Evolutionary conservation across 1,284 basidiomycete genomes (phyloP), one percentile per base, ranked within the genome.

Genomic region (Ustilago tritici): DNA sequence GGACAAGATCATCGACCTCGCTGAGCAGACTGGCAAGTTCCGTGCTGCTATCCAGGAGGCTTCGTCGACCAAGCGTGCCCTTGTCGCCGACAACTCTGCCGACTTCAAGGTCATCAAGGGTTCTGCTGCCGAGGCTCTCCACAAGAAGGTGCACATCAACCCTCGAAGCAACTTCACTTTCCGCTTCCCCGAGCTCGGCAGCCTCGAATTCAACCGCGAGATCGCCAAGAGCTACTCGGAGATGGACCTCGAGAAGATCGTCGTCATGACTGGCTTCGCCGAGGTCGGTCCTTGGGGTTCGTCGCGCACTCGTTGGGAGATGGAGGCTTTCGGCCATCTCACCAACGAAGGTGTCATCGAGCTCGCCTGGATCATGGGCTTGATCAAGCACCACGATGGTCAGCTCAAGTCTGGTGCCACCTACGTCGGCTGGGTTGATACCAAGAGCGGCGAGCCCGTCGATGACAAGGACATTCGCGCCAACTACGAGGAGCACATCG

Each of bases 221-320:
- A 89, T 96, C 52, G 89, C 90, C 47, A 92, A 79, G 74, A 75
- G 73, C 69, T 66, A 71, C 62, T 64, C 65, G 43, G 66, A 78
- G 79, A 90, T 98, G 71, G 96, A 99, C 86, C 90, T 98, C 46
- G 95, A 98, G 79, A 95, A 97, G 88, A 95, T 97, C 70, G 89
- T 96, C 75, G 96, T 99, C 73, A 90, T 95, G 85, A 97, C 97
- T 63, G 97, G 97, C 79, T 98, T 95, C 87, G 96, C 93, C 52
- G 97, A 99, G 87, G 93, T 99, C 66, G 93, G 96, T n/a, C 97
- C 96, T 7, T 99, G 95, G 94, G 97, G 97, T 82, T 95, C 94
- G 84, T 92, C 95, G 28, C 92, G 97, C 79, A 99, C 96, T n/a
- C 92, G 96, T 79, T 99, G 96, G 96, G 95, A 99, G 89, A 80